Base-by-base conservation (phyloP, 768 basidiomycete species). In the Crucibulum laeve region DNA sequence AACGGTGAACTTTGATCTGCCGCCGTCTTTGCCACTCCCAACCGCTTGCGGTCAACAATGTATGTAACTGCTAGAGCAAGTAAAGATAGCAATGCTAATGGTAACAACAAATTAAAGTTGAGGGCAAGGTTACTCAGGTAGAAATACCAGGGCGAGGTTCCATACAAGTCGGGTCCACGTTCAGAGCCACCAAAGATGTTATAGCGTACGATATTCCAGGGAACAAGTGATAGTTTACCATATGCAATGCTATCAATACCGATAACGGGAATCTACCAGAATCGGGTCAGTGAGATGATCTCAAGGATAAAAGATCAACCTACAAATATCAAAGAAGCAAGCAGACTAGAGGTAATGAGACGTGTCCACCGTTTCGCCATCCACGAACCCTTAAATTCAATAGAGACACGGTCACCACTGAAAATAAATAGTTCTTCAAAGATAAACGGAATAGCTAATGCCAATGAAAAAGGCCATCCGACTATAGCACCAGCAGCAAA, bases 391-490 rank as follows among this genome's bases (percentile, higher is more conserved):
- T 61, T 69, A 21, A 60, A 59, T 36, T 71, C 63, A 3, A 75
- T 55, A 23, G 76, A 58, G 21, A 86, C 80, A 28, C 62, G 61
- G 53, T 96, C 93, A 5, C 72, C 76, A 28, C 87, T 83, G 42
- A 70, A 78, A 18, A 94, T 60, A 55, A 92, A 87, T 17, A 97
- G 68, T 59, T 98, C 91, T 60, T 98, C 96, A 36, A 90, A 61
- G 10, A 94, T 80, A 53, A 95, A 94, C 1, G 96, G 96, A 11
- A 96, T 65, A 0, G 90, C 80, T 5, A 97, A 72, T 0, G 89
- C 82, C 14, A 92, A 73, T n/a, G 89, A 74, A 60, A 99, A 99
- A 4, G 96, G 96, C 96, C 96, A 99, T 4, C 95, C 96, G 25
- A 97, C 77, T 39, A 98, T 78, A 1, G 83, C 90, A 4, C 91